Evolutionary conservation across 805 yeast genomes (phyloP).

Genomic region (Pichia membranifaciens): DNA sequence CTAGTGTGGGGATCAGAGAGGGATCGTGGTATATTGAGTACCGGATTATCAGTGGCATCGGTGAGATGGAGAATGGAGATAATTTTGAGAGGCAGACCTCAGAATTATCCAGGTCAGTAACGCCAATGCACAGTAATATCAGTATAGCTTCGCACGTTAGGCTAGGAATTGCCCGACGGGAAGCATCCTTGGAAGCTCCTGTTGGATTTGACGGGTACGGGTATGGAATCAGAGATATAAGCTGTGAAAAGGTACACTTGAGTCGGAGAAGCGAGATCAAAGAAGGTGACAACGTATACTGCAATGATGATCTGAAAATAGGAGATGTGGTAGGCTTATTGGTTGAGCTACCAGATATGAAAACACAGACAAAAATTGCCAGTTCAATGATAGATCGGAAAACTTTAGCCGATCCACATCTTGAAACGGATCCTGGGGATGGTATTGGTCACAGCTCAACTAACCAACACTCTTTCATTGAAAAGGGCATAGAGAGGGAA

Average conservation of each 20-base stretch:
- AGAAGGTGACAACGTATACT: neutral
- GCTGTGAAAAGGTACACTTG: slow-evolving; percentile 69
- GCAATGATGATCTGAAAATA: slow-evolving; percentile 43
- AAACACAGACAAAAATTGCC: slow-evolving; percentile 40
- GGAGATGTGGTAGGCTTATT: slow-evolving; percentile 86
- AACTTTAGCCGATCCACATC: slow-evolving; percentile 20
- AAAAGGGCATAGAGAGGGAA: slow-evolving; percentile 59
- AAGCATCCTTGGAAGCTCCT: slow-evolving; percentile 88
- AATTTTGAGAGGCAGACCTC: neutral
- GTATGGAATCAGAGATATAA: slow-evolving; percentile 78
- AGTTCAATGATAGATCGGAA: slow-evolving; percentile 31
- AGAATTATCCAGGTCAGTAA: slow-evolving; percentile 4
- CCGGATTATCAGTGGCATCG: slow-evolving; percentile 37
- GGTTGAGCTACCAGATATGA: slow-evolving; percentile 56
- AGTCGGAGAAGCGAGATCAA: slow-evolving; percentile 56
- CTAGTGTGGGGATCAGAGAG: slow-evolving; percentile 69
- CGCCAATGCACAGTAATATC: slow-evolving; percentile 3
- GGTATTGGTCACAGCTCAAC: no score
- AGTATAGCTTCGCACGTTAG: slow-evolving; percentile 45
- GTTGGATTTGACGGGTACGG: slow-evolving; percentile 95
- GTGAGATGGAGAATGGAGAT: slow-evolving; percentile 9
- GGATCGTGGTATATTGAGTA: slow-evolving; percentile 82
- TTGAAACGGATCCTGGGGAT: no score
- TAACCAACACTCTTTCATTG: slow-evolving; percentile 9
- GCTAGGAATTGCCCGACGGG: slow-evolving; percentile 77